Percentiles rank a stretch among this genome's conserved stretches.
Conservation (phyloP, 192 early-diverging fungal species). For the Coemansia sp. region DNA sequence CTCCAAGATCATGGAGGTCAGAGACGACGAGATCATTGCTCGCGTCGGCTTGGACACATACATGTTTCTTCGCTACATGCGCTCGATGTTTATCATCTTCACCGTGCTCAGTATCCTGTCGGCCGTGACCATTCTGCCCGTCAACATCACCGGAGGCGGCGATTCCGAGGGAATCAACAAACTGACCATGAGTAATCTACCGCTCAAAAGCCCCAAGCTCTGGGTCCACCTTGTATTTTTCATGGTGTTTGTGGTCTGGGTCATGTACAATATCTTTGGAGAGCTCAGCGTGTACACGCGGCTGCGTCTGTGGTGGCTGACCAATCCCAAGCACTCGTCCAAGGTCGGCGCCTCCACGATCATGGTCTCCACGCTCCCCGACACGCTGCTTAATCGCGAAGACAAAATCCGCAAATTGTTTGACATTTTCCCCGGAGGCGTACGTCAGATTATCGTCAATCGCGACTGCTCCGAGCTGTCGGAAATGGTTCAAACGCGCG, state of each 20-base stretch:
- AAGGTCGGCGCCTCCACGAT: constrained; percentile 66
- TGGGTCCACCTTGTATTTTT: constrained; percentile 75
- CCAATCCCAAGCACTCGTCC: constrained; percentile 53
- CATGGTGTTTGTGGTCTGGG: constrained; percentile 49
- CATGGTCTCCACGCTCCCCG: constrained; percentile 72
- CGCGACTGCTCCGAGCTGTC: constrained; percentile 60
- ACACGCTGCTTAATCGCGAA: constrained; percentile 55
- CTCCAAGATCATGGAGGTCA: constrained; percentile 49
- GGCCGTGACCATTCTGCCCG: constrained; percentile 67
- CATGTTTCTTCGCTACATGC: constrained; percentile 74
- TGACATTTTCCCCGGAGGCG: constrained; percentile 70
- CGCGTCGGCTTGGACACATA: constrained; percentile 73
- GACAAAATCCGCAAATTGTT: constrained; percentile 57
- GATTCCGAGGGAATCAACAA: constrained; percentile 53
- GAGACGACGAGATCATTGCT: constrained; percentile 57
- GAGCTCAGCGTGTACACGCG: constrained; percentile 62
- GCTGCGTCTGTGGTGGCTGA: constrained; percentile 68
- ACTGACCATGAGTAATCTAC: constrained; percentile 73
- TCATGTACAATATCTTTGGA: constrained; percentile 59
- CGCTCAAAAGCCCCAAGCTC: constrained; percentile 42
- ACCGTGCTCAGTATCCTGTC: constrained; percentile 59
- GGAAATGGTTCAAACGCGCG: constrained; percentile 57
- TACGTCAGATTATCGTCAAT: constrained; percentile 66
- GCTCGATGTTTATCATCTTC: constrained; percentile 69
- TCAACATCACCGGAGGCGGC: constrained; percentile 58